A percentile compares a stretch with the other conserved stretches of the same genome.
These are phyloP conservation scores for Rhizopus delemar DNA, from an alignment of 371 early-diverging fungal genomes.

Conservation along the genomic window DNA sequence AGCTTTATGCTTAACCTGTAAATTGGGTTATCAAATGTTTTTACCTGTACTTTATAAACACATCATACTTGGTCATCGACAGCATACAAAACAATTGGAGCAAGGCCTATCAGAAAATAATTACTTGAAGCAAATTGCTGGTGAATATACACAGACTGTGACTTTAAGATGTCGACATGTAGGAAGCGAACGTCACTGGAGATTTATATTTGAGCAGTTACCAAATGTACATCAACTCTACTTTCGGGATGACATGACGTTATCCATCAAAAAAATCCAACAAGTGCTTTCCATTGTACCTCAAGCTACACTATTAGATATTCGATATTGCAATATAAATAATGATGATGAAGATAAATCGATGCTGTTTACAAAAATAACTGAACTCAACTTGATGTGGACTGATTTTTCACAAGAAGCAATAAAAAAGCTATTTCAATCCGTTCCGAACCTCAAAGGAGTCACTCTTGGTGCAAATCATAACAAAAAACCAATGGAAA, in stretches of 20 bases:
- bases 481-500: conserved; percentile 35
- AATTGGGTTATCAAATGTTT: conserved; percentile 26
- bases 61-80: conserved; percentile 33
- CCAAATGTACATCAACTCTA: conserved; percentile 26
- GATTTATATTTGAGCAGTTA: conserved; percentile 23
- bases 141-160: conserved; percentile 27
- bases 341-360: not conserved
- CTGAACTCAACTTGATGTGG: conserved; percentile 33
- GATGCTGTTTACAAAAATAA: not conserved
- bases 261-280: conserved; percentile 41
- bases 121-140: conserved; percentile 22
- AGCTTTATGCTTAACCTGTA: conserved; percentile 35
- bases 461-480: conserved; percentile 46
- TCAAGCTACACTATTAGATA: conserved; percentile 17
- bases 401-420: conserved; percentile 45
- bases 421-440: conserved; percentile 24
- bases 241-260: conserved; percentile 40
- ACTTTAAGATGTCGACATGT: conserved; percentile 41
- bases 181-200: conserved; percentile 30
- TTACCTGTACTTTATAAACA: conserved; percentile 42
- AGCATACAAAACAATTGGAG: conserved; percentile 37
- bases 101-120: conserved; percentile 20
- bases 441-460: conserved; percentile 27
- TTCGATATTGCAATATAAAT: conserved; percentile 40
- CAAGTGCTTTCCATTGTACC: conserved; percentile 28